Conservation (phyloP, 768 basidiomycete genomes). For the Amanita phalloides region DNA sequence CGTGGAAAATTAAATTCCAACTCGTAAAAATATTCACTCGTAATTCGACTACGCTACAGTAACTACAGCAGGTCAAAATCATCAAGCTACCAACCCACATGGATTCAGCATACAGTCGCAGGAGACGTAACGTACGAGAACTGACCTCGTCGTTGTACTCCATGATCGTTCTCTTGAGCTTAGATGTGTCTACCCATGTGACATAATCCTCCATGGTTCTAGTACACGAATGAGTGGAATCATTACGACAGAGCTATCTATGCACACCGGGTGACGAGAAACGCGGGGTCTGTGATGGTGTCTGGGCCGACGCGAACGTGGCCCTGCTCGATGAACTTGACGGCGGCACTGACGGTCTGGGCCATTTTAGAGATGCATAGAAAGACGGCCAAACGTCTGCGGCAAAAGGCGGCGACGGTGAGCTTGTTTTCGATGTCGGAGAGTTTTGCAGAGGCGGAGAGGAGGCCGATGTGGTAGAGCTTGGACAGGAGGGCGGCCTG, state of each 20-base stretch:
- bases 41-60: background rate
- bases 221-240: slow-evolving; percentile 4
- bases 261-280: slow-evolving; percentile 75
- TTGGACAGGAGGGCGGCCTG: slow-evolving; percentile 85
- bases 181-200: slow-evolving; percentile 98
- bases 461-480: slow-evolving; percentile 93
- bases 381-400: slow-evolving; percentile 85
- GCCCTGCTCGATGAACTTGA: slow-evolving; percentile 96
- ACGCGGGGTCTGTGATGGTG: slow-evolving; percentile 93
- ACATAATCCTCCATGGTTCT: slow-evolving; percentile 99
- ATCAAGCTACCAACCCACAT: slow-evolving; percentile 52
- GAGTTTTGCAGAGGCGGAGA: slow-evolving; percentile 79
- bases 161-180: slow-evolving; percentile 93
- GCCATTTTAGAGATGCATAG: slow-evolving; percentile 92
- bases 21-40: too few relatives aligned
- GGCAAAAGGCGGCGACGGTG: slow-evolving; percentile 90
- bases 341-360: slow-evolving; percentile 89
- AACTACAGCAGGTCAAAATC: slow-evolving; percentile 79
- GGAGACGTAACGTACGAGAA: background rate
- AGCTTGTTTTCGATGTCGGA: slow-evolving; percentile 95
- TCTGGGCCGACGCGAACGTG: slow-evolving; percentile 96
- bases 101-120: slow-evolving; percentile 8
- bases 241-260: slow-evolving; percentile 15
- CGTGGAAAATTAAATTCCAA: background rate
- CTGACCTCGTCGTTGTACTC: slow-evolving; percentile 89